A percentile compares a stretch with the other conserved stretches of the same genome.
Conservation (phyloP, 2,329 filamentous ascomycete genomes). For the Tolypocladium amazonense region DNA sequence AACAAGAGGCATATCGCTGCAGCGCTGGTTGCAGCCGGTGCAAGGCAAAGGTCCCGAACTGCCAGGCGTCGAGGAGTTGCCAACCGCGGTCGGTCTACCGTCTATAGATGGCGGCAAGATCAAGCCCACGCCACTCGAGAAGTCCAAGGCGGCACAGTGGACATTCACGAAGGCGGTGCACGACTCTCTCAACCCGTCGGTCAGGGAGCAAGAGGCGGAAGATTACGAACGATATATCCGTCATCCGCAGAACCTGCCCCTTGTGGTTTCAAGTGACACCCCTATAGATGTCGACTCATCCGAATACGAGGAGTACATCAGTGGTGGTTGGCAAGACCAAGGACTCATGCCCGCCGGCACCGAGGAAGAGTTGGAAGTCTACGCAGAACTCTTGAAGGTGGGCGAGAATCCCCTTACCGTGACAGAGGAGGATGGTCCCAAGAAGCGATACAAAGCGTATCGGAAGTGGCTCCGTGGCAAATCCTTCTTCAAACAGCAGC, state of each 20-base stretch:
- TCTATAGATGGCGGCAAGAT: constrained; percentile 19
- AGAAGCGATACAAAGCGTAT: constrained; percentile 96
- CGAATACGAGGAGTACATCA: constrained; percentile 75
- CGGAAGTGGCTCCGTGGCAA: constrained; percentile 90
- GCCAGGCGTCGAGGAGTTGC: neutral
- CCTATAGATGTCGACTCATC: constrained; percentile 46
- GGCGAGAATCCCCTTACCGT: constrained; percentile 81
- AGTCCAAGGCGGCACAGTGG: constrained; percentile 75
- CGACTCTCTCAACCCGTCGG: constrained; percentile 75
- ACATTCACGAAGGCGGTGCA: constrained; percentile 78
- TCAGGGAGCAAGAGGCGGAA: constrained; percentile 63
- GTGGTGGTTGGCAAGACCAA: constrained; percentile 54
- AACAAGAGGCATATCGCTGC: constrained; percentile 41
- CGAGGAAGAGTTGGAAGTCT: constrained; percentile 41
- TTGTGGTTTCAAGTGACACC: constrained; percentile 63
- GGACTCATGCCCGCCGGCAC: constrained; percentile 41
- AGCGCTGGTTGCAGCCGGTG: constrained; percentile 49
- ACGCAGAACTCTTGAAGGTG: constrained; percentile 65
- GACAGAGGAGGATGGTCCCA: constrained; percentile 71
- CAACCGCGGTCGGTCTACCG: neutral
- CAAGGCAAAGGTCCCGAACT: constrained; percentile 20
- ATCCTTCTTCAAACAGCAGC: constrained; percentile 89
- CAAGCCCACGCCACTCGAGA: constrained; percentile 56
- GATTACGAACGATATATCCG: constrained; percentile 85
- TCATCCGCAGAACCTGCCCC: constrained; percentile 79